phyloP scores from a whole-genome alignment of 2,329 filamentous ascomycete species.

The Amauroascus niger region DNA sequence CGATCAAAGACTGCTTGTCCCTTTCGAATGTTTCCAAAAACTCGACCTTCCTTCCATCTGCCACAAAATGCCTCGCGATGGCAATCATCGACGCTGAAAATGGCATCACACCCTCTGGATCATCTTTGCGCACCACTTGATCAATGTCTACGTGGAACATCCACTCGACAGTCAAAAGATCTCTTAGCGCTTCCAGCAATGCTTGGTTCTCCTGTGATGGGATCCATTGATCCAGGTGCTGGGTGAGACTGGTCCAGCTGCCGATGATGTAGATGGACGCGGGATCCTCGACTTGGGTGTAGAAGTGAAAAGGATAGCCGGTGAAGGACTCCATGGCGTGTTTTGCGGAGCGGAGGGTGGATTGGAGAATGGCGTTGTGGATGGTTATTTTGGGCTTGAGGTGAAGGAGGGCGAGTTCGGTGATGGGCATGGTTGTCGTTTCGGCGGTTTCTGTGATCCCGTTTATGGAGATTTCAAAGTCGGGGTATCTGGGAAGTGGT shows the following conservation, averaged over 20 bases:
- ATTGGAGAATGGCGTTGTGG: conserved; percentile 20
- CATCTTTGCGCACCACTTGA: conserved; percentile 17
- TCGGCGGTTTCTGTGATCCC: neutral
- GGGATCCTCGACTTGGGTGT: conserved; percentile 39
- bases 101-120: conserved; percentile 20
- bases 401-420: conserved; percentile 40
- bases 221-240: conserved; percentile 38
- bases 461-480: neutral
- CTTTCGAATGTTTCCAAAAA: conserved; percentile 25
- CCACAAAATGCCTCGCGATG: conserved; percentile 30
- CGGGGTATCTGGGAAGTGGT: too few relatives aligned
- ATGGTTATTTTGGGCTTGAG: conserved; percentile 23
- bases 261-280: conserved; percentile 38
- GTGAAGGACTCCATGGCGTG: conserved; percentile 32
- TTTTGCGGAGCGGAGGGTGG: conserved; percentile 31
- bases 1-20: conserved; percentile 23
- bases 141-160: conserved; percentile 38
- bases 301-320: conserved; percentile 30
- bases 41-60: conserved; percentile 15
- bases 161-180: conserved; percentile 34
- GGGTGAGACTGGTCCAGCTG: conserved; percentile 37
- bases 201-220: conserved; percentile 35
- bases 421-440: conserved; percentile 29
- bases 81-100: conserved; percentile 25
- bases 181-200: conserved; percentile 30